Conservation (phyloP, 306 rosid species). For the Dryas octopetala region DNA sequence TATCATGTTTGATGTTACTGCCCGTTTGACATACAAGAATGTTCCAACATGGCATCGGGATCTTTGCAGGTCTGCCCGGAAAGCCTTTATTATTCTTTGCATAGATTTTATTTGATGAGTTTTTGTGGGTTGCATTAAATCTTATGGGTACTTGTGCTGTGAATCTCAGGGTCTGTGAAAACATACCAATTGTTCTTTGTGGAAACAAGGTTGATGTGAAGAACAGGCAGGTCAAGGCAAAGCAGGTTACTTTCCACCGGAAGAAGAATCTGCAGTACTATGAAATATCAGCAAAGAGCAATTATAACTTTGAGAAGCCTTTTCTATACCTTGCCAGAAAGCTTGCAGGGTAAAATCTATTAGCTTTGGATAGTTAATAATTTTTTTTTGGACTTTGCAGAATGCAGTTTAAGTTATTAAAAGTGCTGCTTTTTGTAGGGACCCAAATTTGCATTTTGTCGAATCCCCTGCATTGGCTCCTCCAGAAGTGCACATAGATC, state of each 20-base stretch:
- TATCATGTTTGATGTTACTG: conserved; percentile 81
- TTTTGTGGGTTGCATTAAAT: neutral
- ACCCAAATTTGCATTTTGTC: conserved; percentile 74
- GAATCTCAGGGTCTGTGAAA: conserved; percentile 71
- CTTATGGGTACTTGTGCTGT: neutral
- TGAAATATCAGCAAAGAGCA: conserved; percentile 85
- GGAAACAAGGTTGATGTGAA: conserved; percentile 90
- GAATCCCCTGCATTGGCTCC: conserved; percentile 92
- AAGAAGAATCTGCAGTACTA: conserved; percentile 81
- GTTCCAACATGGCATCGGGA: conserved; percentile 86
- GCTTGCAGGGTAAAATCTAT: conserved; percentile 65
- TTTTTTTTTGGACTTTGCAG: neutral
- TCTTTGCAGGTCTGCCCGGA: conserved; percentile 53
- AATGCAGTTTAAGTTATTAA: neutral
- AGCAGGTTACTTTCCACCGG: conserved; percentile 84
- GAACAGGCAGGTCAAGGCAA: conserved; percentile 87
- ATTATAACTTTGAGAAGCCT: conserved; percentile 79
- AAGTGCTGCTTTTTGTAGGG: conserved; percentile 43
- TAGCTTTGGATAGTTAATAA: neutral
- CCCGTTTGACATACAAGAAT: conserved; percentile 68
- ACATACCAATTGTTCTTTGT: conserved; percentile 77
- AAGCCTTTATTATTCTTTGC: neutral
- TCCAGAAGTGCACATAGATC: conserved; percentile 81
- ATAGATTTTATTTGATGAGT: neutral
- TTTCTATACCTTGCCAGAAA: conserved; percentile 80